Evolutionary conservation across 148 eudicot genomes (phyloP), one percentile per base, ranked within the genome.

Genomic region (Cornus controversa): DNA sequence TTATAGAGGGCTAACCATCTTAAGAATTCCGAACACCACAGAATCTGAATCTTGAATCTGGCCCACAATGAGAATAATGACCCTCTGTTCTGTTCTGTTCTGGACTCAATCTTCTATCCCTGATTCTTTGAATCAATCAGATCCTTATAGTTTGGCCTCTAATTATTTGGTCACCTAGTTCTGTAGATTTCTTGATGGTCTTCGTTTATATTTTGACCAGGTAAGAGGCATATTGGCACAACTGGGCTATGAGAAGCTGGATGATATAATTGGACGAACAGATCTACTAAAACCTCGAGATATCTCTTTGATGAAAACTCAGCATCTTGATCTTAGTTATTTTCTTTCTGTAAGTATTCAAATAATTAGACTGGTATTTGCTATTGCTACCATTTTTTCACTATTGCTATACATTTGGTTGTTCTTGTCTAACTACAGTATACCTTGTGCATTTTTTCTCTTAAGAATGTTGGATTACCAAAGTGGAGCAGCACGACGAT

Each of bases 161-260:
- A 60, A n/a, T 60, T 60, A 18, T 60, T 60, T 4, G 10, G 23
- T 20, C 20, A 5, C 20, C 20, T 50, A 11, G 13, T 13, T 50
- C 11, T 60, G 10, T 60, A 23, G 47, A 23, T 60, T 60, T 31
- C 34, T 62, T 36, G 67, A 60, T 66, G 18, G 18, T 42, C 28
- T 64, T 65, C 28, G 16, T 78, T 0, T 70, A 10, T 28, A 68
- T 27, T 67, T 76, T 83, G 75, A 67, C 69, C 88, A 95, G 99
- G 98, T 93, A 47, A 86, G 99, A 85, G 98, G 99, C 78, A 89
- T 90, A 73, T 83, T 96, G 92, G 99, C 99, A 64, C 98, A 96
- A 83, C 80, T 96, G 86, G 99, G 99, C 50, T 96, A 87, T 77
- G 87, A 90, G 85, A 96, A 96, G 83, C 86, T 96, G 81, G 99